Conservation (phyloP, 106 monocot species). For the Acorus calamus region DNA sequence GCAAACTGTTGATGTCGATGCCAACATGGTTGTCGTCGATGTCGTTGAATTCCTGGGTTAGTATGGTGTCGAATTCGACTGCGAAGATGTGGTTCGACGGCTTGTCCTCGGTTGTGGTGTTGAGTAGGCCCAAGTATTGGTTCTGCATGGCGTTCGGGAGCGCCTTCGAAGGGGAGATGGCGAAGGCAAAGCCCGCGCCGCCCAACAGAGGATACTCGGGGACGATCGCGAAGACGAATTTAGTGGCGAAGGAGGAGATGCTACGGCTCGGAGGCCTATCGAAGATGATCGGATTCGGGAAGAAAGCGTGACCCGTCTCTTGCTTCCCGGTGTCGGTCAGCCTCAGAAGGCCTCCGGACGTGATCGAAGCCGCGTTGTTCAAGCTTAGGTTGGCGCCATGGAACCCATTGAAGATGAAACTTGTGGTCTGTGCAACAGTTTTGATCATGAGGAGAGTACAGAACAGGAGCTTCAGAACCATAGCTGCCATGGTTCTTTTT, state of each 20-base stretch:
- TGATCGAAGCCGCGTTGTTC: slow-evolving; percentile 14
- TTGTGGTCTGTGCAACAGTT: not conserved
- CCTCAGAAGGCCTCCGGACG: slow-evolving; percentile 16
- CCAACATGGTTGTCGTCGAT: slow-evolving; percentile 26
- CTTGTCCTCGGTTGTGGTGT: slow-evolving; percentile 8
- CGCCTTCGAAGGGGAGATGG: slow-evolving; percentile 7
- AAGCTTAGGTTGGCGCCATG: slow-evolving; percentile 6
- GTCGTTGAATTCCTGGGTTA: slow-evolving; percentile 8
- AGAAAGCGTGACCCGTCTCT: slow-evolving; percentile 13
- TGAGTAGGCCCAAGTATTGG: slow-evolving; percentile 37
- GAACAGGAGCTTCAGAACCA: too few relatives aligned
- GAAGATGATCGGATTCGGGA: slow-evolving; percentile 11
- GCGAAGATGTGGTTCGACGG: slow-evolving; percentile 11
- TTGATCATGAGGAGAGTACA: too few relatives aligned
- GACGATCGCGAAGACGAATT: slow-evolving; percentile 21
- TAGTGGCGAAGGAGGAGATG: slow-evolving; percentile 19
- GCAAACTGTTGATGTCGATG: slow-evolving; percentile 17
- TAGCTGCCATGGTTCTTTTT: too few relatives aligned
- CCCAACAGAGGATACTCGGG: slow-evolving; percentile 9
- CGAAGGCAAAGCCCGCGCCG: slow-evolving; percentile 25
- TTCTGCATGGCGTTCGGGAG: slow-evolving; percentile 1
- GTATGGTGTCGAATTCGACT: slow-evolving; percentile 36
- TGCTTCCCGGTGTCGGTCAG: slow-evolving; percentile 26
- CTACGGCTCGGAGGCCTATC: not conserved
- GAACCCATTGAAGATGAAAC: slow-evolving; percentile 39